Evolutionary conservation across 2,329 filamentous ascomycete genomes (phyloP).

Genomic region (Lachnellula willkommii): DNA sequence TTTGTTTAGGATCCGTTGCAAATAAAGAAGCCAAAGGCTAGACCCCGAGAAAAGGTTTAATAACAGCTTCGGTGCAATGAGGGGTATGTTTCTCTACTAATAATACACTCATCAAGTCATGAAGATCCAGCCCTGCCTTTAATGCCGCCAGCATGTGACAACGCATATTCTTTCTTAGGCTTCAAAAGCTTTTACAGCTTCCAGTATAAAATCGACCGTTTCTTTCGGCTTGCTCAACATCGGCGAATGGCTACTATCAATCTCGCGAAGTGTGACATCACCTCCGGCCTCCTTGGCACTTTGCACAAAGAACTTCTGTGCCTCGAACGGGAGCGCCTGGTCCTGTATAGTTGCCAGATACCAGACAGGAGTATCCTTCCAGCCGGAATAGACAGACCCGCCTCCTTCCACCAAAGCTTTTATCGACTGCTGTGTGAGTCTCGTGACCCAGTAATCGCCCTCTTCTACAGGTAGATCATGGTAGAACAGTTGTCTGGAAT

Average conservation of each 20-base stretch:
- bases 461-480: slow-evolving; percentile 40
- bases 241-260: slow-evolving; percentile 38
- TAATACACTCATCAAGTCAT: no score
- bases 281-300: slow-evolving; percentile 34
- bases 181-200: slow-evolving; percentile 31
- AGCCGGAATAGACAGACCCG: slow-evolving; percentile 26
- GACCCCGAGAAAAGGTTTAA: no score
- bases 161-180: not conserved
- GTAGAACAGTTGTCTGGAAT: slow-evolving; percentile 38
- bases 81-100: no score
- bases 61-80: no score
- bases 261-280: slow-evolving; percentile 33
- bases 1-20: no score
- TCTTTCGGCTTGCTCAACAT: slow-evolving; percentile 39
- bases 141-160: no score
- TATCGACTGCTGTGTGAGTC: slow-evolving; percentile 36
- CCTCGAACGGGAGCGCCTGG: slow-evolving; percentile 33
- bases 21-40: no score
- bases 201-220: slow-evolving; percentile 33
- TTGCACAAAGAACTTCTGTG: slow-evolving; percentile 34
- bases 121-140: no score
- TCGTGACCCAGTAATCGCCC: slow-evolving; percentile 35
- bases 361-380: slow-evolving; percentile 29
- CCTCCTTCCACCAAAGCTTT: slow-evolving; percentile 38
- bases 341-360: slow-evolving; percentile 38